Conservation (phyloP, 495 filamentous ascomycete species). For the Evernia prunastri region DNA sequence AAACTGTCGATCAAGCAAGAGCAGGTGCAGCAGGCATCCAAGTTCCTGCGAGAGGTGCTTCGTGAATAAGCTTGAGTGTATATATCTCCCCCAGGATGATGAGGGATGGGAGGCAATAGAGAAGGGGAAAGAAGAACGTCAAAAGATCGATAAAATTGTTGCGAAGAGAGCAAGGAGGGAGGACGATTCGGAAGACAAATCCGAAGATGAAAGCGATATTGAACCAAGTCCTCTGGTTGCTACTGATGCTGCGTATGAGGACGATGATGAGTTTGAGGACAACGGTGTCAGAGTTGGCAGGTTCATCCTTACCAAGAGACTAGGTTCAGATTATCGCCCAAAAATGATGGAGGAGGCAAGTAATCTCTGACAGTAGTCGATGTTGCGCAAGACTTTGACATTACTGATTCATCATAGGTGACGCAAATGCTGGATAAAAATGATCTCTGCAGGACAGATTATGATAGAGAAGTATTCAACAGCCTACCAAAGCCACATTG, state of each 20-base stretch:
- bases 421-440: constrained; percentile 7
- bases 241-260: constrained; percentile 60
- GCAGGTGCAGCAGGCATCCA: neutral
- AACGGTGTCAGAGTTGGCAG: constrained; percentile 63
- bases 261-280: constrained; percentile 61
- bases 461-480: constrained; percentile 13
- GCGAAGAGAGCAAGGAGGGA: neutral
- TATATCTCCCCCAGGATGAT: neutral
- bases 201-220: constrained; percentile 23
- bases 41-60: neutral
- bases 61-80: neutral
- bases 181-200: neutral
- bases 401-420: constrained; percentile 10
- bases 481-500: constrained; percentile 12
- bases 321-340: constrained; percentile 51
- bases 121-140: neutral
- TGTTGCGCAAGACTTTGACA: neutral
- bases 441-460: neutral
- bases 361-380: neutral
- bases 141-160: neutral
- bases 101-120: neutral
- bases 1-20: constrained; percentile 20
- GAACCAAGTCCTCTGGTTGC: constrained; percentile 41
- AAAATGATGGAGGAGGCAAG: constrained; percentile 61
- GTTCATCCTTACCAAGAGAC: constrained; percentile 65